Conservation (phyloP, 2,329 filamentous ascomycete species). For the Teratosphaeria gauchensis region DNA sequence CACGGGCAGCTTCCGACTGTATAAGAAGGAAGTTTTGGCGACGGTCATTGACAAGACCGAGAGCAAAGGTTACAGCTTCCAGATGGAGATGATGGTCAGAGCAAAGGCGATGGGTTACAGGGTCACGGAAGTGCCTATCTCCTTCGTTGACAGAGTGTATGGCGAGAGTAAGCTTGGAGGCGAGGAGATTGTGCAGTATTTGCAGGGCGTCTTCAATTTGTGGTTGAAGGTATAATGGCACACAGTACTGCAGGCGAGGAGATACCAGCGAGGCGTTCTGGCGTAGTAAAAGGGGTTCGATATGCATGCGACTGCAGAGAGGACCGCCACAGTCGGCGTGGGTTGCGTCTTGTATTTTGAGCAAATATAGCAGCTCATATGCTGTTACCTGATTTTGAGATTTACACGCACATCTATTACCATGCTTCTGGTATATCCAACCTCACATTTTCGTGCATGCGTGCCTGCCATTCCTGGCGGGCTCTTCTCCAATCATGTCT, state of each 20-base stretch:
- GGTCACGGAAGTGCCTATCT: constrained; percentile 91
- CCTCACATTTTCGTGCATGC: neutral
- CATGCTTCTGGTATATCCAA: neutral
- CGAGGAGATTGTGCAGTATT: constrained; percentile 93
- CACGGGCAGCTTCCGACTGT: constrained; percentile 88
- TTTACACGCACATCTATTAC: neutral
- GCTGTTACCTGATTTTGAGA: neutral
- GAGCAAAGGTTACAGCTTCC: constrained; percentile 96
- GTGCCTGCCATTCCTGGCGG: neutral
- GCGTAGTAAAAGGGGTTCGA: neutral
- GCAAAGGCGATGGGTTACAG: constrained; percentile 93
- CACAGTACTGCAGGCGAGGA: neutral
- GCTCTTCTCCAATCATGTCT: neutral
- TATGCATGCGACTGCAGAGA: neutral
- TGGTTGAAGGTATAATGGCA: constrained; percentile 38
- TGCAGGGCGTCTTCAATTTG: constrained; percentile 51
- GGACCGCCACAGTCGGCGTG: neutral
- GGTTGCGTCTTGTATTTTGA: neutral
- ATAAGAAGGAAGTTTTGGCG: constrained; percentile 82
- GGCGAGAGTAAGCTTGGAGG: constrained; percentile 92
- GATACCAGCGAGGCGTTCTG: neutral
- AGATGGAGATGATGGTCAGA: constrained; percentile 99
- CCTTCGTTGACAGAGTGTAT: constrained; percentile 89
- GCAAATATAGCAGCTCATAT: neutral
- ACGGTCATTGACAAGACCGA: constrained; percentile 85